Percentiles rank a stretch among this genome's conserved stretches.
phyloP scores from a whole-genome alignment of 805 yeast genomes.

The Candida berthetii region DNA sequence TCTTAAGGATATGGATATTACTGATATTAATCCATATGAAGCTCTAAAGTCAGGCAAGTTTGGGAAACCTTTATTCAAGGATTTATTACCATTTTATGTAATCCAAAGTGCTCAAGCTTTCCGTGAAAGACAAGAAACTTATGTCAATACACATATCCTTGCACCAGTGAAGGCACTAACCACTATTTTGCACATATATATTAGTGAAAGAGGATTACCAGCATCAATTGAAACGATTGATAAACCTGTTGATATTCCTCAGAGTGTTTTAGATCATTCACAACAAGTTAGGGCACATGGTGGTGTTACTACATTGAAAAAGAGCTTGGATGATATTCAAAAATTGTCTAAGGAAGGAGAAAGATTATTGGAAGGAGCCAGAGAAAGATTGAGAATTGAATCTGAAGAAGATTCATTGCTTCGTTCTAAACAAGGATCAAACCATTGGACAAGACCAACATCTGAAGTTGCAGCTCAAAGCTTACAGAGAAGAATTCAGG shows the following conservation, averaged over 20 bases:
- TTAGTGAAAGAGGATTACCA: constrained; percentile 49
- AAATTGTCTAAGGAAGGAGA: constrained; percentile 33
- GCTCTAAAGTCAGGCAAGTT: constrained; percentile 13
- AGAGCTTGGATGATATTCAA: constrained; percentile 37
- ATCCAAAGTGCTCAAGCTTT: constrained; percentile 64
- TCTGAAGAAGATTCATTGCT: constrained; percentile 47
- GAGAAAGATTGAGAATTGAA: constrained; percentile 42
- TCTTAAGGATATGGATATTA: constrained; percentile 42
- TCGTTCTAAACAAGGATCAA: constrained; percentile 44
- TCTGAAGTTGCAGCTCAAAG: constrained; percentile 39
- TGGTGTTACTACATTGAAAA: constrained; percentile 38
- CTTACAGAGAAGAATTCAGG: constrained; percentile 32
- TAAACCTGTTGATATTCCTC: constrained; percentile 49
- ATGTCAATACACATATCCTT: constrained; percentile 36
- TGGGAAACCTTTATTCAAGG: constrained; percentile 40
- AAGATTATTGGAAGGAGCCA: constrained; percentile 37
- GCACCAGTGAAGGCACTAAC: constrained; percentile 44
- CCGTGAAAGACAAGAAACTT: constrained; percentile 56
- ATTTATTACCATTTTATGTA: constrained; percentile 59
- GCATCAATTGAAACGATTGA: constrained; percentile 57
- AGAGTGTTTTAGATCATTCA: constrained; percentile 46
- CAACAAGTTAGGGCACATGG: constrained; percentile 48
- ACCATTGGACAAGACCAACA: constrained; percentile 44
- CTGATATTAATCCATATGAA: constrained; percentile 27
- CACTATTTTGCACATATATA: constrained; percentile 33